Conservation (phyloP, 441 rosid species). For the Codiaeum variegatum region DNA sequence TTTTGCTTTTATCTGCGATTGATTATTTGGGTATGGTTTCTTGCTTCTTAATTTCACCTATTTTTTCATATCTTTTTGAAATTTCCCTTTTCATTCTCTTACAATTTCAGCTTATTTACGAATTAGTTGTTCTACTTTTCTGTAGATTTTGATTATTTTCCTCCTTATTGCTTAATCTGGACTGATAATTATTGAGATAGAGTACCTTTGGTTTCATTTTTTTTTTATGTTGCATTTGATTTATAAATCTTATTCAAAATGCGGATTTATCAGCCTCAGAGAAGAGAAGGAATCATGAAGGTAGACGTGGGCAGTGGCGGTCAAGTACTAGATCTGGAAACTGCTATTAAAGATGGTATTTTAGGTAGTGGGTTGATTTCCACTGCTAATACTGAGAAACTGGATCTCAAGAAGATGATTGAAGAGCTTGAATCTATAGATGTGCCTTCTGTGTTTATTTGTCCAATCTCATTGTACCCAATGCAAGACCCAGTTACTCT, state of each 20-base stretch:
- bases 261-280: constrained; percentile 51
- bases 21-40: too few species aligned
- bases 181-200: too few species aligned
- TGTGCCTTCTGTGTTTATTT: constrained; percentile 79
- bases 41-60: too few species aligned
- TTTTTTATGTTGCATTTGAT: constrained; percentile 7
- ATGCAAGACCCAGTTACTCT: constrained; percentile 93
- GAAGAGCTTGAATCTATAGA: constrained; percentile 68
- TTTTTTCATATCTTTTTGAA: too few species aligned
- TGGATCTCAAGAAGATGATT: constrained; percentile 80
- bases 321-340: constrained; percentile 79
- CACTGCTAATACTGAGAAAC: constrained; percentile 40
- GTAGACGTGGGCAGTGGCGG: constrained; percentile 48
- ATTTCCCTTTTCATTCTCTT: too few species aligned
- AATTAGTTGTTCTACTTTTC: too few species aligned
- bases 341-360: constrained; percentile 80
- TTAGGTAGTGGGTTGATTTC: constrained; percentile 44
- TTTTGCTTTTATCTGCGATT: background rate
- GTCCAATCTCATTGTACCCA: constrained; percentile 88
- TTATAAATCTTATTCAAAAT: constrained; percentile 20
- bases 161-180: too few species aligned
- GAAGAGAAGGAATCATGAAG: constrained; percentile 32
- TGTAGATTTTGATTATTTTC: too few species aligned
- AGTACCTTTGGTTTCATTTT: too few species aligned
- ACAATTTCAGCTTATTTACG: too few species aligned